Conservation (phyloP, 805 yeast species). For the Clavispora carvajalis region DNA sequence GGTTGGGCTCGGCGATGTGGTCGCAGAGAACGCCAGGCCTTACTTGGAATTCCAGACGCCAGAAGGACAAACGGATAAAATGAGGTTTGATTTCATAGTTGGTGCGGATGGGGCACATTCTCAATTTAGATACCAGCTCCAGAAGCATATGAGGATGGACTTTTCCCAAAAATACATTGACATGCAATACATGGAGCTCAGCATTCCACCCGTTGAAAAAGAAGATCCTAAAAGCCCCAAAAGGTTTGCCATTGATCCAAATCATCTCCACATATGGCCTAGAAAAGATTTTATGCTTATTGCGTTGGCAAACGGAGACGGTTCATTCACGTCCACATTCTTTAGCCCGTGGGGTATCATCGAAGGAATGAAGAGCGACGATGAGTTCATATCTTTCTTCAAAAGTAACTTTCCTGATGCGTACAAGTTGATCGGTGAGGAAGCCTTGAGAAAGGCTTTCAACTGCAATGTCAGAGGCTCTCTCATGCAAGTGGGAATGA, state of each 20-base stretch:
- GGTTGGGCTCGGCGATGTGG: slow-evolving; percentile 28
- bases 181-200: slow-evolving; percentile 75
- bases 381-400: slow-evolving; percentile 52
- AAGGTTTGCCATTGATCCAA: slow-evolving; percentile 54
- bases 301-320: slow-evolving; percentile 80
- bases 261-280: slow-evolving; percentile 93
- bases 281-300: slow-evolving; percentile 81
- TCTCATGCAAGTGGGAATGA: slow-evolving; percentile 65
- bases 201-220: slow-evolving; percentile 50
- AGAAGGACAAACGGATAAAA: slow-evolving; percentile 15
- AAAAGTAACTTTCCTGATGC: slow-evolving; percentile 69
- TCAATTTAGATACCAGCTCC: slow-evolving; percentile 62
- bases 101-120: slow-evolving; percentile 90
- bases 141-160: slow-evolving; percentile 62
- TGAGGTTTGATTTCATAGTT: slow-evolving; percentile 52
- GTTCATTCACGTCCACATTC: slow-evolving; percentile 84
- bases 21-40: slow-evolving; percentile 14
- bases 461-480: slow-evolving; percentile 66
- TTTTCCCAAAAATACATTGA: slow-evolving; percentile 74
- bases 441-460: slow-evolving; percentile 45
- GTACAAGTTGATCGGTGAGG: slow-evolving; percentile 56
- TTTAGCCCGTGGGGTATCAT: slow-evolving; percentile 75
- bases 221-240: slow-evolving; percentile 22
- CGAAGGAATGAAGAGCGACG: slow-evolving; percentile 44
- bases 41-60: slow-evolving; percentile 18